phyloP scores from a whole-genome alignment of 2,329 filamentous ascomycete species.

The Conoideocrella luteorostrata region DNA sequence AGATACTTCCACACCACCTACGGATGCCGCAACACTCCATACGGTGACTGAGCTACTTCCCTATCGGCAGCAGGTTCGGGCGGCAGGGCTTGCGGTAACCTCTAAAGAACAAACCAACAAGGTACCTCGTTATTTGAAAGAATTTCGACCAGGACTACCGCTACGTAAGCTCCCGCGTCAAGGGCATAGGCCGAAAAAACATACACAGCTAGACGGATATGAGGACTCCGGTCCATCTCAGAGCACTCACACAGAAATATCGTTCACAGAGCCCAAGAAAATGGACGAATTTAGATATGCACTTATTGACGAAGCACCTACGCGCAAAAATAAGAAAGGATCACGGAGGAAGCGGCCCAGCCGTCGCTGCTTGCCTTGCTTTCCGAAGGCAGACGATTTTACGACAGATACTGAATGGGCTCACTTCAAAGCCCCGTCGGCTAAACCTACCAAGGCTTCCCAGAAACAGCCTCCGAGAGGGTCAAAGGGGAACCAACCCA shows the following conservation, averaged over 20 bases:
- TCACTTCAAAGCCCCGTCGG: conserved; percentile 14
- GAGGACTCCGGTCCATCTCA: conserved; percentile 13
- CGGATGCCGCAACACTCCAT: conserved; percentile 37
- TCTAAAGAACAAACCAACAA: conserved; percentile 38
- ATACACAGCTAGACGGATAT: conserved; percentile 24
- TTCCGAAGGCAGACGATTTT: conserved; percentile 16
- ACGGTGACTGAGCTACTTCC: conserved; percentile 49
- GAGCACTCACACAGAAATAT: conserved; percentile 24
- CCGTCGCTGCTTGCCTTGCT: conserved; percentile 24
- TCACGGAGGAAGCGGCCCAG: conserved; percentile 11
- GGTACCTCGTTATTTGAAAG: conserved; percentile 13
- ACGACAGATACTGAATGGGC: conserved; percentile 19
- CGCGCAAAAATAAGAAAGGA: conserved; percentile 14
- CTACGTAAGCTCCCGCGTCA: not conserved
- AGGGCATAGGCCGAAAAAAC: not conserved
- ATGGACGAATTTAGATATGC: conserved; percentile 28
- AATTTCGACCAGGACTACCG: conserved; percentile 3
- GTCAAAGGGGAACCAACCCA: conserved; percentile 1
- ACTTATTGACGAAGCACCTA: conserved; percentile 24
- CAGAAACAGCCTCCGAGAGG: not conserved
- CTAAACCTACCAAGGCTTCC: not conserved
- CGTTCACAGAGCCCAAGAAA: conserved; percentile 21
- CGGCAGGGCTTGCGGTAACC: conserved; percentile 50
- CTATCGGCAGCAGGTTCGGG: conserved; percentile 45
- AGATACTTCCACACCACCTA: conserved; percentile 32